These are phyloP conservation scores for Botryotinia calthae DNA, from an alignment of 2,329 filamentous ascomycete species.

Conservation along the genomic window DNA sequence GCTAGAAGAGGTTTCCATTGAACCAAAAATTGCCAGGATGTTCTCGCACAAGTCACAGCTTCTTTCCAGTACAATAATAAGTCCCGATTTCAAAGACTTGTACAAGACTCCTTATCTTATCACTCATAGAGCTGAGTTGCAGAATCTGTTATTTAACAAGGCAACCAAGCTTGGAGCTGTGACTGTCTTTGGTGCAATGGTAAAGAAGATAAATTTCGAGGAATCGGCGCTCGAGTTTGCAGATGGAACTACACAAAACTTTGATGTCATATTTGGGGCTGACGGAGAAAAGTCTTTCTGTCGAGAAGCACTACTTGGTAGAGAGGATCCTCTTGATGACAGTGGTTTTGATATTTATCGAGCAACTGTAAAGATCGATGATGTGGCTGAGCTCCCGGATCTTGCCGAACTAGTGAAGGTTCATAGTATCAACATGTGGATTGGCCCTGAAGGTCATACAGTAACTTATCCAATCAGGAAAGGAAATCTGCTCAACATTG, in stretches of 20 bases:
- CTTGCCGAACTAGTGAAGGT: neutral
- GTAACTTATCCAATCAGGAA: constrained; percentile 5
- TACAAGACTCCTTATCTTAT: constrained; percentile 7
- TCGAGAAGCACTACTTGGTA: constrained; percentile 1
- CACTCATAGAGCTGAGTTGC: neutral
- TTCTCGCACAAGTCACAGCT: neutral
- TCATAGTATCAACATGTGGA: constrained; percentile 4
- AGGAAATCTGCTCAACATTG: neutral
- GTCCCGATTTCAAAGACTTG: neutral
- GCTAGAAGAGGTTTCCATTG: neutral
- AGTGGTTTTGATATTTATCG: neutral
- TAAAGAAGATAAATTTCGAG: constrained; percentile 1
- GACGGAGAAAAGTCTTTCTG: constrained; percentile 14
- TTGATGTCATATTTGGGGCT: constrained; percentile 2
- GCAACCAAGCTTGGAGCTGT: neutral
- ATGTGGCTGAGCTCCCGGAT: neutral
- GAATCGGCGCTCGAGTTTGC: neutral
- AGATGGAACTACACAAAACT: neutral
- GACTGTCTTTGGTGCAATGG: neutral
- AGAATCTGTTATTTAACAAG: neutral
- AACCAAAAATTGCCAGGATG: neutral
- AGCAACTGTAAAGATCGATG: neutral
- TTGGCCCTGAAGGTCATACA: neutral
- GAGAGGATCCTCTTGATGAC: neutral
- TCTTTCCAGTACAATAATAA: neutral